These are phyloP conservation scores for Lactifluus pinguis DNA, from an alignment of 768 basidiomycete genomes.

Conservation along the genomic window DNA sequence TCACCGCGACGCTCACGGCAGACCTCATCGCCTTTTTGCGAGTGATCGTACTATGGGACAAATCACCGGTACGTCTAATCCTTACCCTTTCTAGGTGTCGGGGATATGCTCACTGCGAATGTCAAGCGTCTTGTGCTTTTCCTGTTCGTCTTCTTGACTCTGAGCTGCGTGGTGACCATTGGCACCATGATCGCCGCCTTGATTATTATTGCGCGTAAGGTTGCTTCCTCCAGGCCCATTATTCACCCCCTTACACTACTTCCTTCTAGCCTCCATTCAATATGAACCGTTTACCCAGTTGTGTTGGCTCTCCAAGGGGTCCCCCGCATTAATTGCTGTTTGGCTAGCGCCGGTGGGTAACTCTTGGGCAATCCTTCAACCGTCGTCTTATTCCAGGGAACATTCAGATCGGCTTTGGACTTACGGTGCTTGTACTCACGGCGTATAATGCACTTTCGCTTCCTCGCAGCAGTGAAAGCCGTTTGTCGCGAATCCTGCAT, in stretches of 20 bases:
- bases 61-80: constrained; percentile 21
- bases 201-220: neutral
- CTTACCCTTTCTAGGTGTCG: neutral
- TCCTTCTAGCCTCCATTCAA: constrained; percentile 21
- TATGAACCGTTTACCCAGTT: constrained; percentile 21
- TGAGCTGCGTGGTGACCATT: constrained; percentile 23
- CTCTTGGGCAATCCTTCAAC: neutral
- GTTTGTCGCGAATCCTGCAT: constrained; percentile 26
- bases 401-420: constrained; percentile 29
- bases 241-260: neutral
- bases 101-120: neutral
- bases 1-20: constrained; percentile 26
- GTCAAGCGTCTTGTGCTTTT: constrained; percentile 20
- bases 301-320: constrained; percentile 24
- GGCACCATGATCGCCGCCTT: constrained; percentile 18
- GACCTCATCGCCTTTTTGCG: constrained; percentile 29
- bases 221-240: too few relatives aligned
- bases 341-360: constrained; percentile 29
- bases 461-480: constrained; percentile 24
- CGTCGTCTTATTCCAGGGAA: neutral
- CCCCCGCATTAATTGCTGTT: constrained; percentile 21
- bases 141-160: constrained; percentile 23
- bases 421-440: constrained; percentile 26
- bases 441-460: constrained; percentile 30
- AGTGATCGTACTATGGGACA: constrained; percentile 31